Conservation (phyloP, 768 basidiomycete species). For the Suillus bovinus region DNA sequence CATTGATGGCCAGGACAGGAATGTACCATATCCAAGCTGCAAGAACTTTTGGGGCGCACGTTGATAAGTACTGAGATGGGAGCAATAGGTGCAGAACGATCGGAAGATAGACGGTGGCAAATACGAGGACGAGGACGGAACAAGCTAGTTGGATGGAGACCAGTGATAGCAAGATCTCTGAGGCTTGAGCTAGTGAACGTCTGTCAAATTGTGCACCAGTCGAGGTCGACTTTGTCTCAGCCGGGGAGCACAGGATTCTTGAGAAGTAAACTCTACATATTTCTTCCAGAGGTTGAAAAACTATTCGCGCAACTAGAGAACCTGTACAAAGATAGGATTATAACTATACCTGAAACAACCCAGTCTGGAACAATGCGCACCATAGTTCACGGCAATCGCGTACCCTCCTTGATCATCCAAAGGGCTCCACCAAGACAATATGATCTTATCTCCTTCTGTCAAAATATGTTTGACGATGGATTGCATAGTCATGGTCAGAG, state of each 20-base stretch:
- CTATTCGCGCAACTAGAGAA: constrained; percentile 86
- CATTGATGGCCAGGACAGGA: constrained; percentile 88
- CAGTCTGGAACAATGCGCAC: constrained; percentile 40
- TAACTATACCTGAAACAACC: not conserved
- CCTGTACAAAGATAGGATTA: constrained; percentile 46
- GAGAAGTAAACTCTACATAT: constrained; percentile 90
- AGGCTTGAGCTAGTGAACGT: constrained; percentile 39
- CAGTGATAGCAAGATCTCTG: constrained; percentile 54
- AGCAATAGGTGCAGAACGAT: constrained; percentile 69
- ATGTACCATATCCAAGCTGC: constrained; percentile 85
- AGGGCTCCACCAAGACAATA: constrained; percentile 82
- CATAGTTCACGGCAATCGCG: constrained; percentile 94
- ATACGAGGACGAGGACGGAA: constrained; percentile 68
- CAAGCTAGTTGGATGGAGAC: constrained; percentile 67
- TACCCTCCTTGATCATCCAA: constrained; percentile 92
- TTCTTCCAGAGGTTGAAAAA: constrained; percentile 97
- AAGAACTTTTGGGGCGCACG: constrained; percentile 81
- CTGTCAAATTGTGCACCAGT: constrained; percentile 4
- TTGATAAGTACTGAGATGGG: constrained; percentile 65
- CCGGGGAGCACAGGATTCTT: constrained; percentile 44
- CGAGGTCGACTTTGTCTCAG: constrained; percentile 9
- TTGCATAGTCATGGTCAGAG: constrained; percentile 84
- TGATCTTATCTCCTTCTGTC: constrained; percentile 93
- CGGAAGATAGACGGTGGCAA: constrained; percentile 75
- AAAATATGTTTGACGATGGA: constrained; percentile 92